phyloP scores from a whole-genome alignment of 2,329 filamentous ascomycete genomes.

The Cercospora sp. region DNA sequence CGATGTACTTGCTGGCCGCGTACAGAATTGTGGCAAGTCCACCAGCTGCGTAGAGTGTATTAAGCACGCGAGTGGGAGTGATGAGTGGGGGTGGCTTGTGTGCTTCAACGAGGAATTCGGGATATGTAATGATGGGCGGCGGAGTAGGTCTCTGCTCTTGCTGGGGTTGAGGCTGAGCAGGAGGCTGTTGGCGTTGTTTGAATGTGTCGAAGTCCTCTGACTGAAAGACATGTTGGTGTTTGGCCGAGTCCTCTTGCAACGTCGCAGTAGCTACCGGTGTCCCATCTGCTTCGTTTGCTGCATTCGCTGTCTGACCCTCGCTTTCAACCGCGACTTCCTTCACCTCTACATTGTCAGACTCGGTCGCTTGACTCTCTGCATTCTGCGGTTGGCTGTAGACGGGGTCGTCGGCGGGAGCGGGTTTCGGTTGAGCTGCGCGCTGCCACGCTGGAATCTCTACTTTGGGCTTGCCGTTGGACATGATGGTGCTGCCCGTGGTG shows the following conservation, averaged over 20 bases:
- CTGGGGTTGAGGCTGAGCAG: slow-evolving; percentile 14
- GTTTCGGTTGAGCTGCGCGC: slow-evolving; percentile 26
- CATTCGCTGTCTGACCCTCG: background rate
- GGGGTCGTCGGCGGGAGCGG: slow-evolving; percentile 23
- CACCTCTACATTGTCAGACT: background rate
- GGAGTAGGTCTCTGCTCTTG: slow-evolving; percentile 43
- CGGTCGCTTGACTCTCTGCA: slow-evolving; percentile 13
- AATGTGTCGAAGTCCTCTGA: slow-evolving; percentile 32
- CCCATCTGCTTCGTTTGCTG: slow-evolving; percentile 3
- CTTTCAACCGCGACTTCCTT: slow-evolving; percentile 8
- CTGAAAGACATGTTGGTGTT: slow-evolving; percentile 22
- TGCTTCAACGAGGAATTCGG: slow-evolving; percentile 62
- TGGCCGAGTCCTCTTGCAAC: background rate
- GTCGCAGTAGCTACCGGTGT: background rate
- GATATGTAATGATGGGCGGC: slow-evolving; percentile 66
- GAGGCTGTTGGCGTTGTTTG: slow-evolving; percentile 28
- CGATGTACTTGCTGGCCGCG: slow-evolving; percentile 67
- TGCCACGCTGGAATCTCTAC: slow-evolving; percentile 40
- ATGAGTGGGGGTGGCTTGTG: slow-evolving; percentile 61
- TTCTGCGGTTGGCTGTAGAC: slow-evolving; percentile 24
- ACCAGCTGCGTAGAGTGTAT: slow-evolving; percentile 58
- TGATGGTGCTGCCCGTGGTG: slow-evolving; percentile 11
- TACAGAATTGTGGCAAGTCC: slow-evolving; percentile 62
- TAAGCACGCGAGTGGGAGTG: slow-evolving; percentile 57
- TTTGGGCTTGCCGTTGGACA: slow-evolving; percentile 34